Base-by-base conservation (phyloP, 371 early-diverging fungal genomes). In the Paraphysoderma sedebokerense region DNA sequence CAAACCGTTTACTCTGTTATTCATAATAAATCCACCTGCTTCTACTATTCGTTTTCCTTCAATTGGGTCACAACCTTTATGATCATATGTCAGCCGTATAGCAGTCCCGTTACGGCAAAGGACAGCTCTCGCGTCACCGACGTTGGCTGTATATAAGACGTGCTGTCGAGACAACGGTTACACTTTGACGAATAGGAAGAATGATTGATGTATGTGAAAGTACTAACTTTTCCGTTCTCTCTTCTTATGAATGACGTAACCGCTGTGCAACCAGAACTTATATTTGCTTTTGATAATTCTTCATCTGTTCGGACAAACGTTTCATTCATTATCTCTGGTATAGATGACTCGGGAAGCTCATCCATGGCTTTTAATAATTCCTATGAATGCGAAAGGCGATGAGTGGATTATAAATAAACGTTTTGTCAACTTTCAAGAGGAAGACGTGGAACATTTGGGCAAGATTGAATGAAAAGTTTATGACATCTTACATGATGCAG, bases 1-100 rank as follows among this genome's bases (percentile, higher is more conserved):
- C 52, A 30, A 56, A 80, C 96, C 98, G 60, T 96, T 97, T n/a
- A 97, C 98, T 6, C 98, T 79, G 51, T 87, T 83, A 57, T 95
- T 92, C 74, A 95, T 81, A 48, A 97, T 79, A 62, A 90, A 92
- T 15, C 98, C 98, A 31, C 96, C 96, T 13, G 85, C 70, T 37
- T 88, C 88, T 32, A 77, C 66, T 38, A 97, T 86, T 48, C 97
- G 77, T 48, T 82, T 76, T 27, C 79, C 78, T 61, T 97, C 97
- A 42, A 70, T 71, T 17, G 69, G 60, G 60, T 97, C 96, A 15
- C 82, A 80, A 23, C 96, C 97, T 63, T 97, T 97, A 63, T 97
- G 97, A 62, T 97, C 97, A 53, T 95, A 97, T 1, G 93, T 84
- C 19, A 97, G 73, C 39, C 97, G 66, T 22, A 82, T 63, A 13